Evolutionary conservation across 768 basidiomycete genomes (phyloP), one percentile per base, ranked within the genome.

Genomic region (Rickenella mellea): DNA sequence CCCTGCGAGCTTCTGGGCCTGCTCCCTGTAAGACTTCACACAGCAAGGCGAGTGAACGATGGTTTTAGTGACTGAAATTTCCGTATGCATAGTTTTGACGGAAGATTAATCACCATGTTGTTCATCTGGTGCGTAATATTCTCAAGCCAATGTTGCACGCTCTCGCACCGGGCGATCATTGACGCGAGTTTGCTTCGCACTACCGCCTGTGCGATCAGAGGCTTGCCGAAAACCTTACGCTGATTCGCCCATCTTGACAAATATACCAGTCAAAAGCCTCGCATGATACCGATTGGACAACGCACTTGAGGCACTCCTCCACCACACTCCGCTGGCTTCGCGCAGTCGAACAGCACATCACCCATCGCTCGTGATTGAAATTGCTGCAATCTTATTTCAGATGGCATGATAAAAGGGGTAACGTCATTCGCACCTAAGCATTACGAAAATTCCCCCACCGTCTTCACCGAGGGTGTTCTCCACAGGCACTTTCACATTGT

Each of bases 321-420:
- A 89, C 74, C 55, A 75, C 70, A 19, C 61, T 39, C 25, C 91
- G 77, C 51, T 91, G 88, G 19, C 65, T 58, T 28, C 73, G 66
- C 15, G 76, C 78, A 20, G 75, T 78, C 25, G 74, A 66, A 51
- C 85, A 86, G 56, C 74, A 77, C 84, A 92, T 92, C 21, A 87
- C 85, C 89, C 87, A 93, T 50, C 85, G 82, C 57, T 92, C 91
- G 59, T 93, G 90, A 58, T 94, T 94, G 66, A 94, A 96, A 64
- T 94, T 97, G 48, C 84, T 61, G n/a, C n/a, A n/a, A n/a, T n/a
- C n/a, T n/a, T n/a, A n/a, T 44, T 31, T 17, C 22, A 7, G 11
- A 15, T 25, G 17, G 24, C 30, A 20, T 14, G 36, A 10, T 14
- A 40, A 4, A 21, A 6, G 41, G 11, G 11, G 25, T 44, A 52